phyloP scores from a whole-genome alignment of 2,329 filamentous ascomycete genomes.

The Cryphonectria radicalis region DNA sequence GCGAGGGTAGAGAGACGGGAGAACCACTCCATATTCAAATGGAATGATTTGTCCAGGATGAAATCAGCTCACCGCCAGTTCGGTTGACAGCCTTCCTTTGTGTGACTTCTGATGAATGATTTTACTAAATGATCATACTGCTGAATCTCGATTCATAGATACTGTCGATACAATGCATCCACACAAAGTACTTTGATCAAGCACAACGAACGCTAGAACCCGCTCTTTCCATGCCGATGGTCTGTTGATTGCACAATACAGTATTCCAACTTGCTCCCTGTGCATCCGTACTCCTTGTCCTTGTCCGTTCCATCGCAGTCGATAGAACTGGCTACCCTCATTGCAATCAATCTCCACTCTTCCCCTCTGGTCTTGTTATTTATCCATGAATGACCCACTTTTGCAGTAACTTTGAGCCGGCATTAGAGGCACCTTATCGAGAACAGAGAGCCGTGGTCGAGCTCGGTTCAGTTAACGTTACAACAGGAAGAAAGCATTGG shows the following conservation, averaged over 20 bases:
- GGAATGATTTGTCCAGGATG: not conserved
- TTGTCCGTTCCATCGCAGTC: not conserved
- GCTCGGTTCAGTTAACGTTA: not conserved
- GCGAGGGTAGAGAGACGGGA: not conserved
- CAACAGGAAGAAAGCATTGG: not conserved
- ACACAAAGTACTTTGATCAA: too few relatives aligned
- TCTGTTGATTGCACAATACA: not conserved
- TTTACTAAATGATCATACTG: too few relatives aligned
- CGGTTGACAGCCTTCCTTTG: not conserved
- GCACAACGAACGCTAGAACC: not conserved
- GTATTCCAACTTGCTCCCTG: not conserved
- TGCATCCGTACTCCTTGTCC: not conserved
- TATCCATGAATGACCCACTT: not conserved
- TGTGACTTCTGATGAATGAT: too few relatives aligned
- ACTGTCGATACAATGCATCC: too few relatives aligned
- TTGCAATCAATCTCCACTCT: not conserved
- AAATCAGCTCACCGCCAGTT: not conserved
- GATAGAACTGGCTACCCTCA: not conserved
- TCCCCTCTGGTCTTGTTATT: not conserved
- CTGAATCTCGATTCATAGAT: too few relatives aligned
- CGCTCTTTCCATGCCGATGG: not conserved
- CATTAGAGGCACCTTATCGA: constrained; percentile 9
- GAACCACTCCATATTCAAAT: not conserved
- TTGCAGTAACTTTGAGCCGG: constrained; percentile 1
- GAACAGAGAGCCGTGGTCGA: not conserved